phyloP scores from a whole-genome alignment of 2,329 filamentous ascomycete genomes.

The Myrmaecium sp. region DNA sequence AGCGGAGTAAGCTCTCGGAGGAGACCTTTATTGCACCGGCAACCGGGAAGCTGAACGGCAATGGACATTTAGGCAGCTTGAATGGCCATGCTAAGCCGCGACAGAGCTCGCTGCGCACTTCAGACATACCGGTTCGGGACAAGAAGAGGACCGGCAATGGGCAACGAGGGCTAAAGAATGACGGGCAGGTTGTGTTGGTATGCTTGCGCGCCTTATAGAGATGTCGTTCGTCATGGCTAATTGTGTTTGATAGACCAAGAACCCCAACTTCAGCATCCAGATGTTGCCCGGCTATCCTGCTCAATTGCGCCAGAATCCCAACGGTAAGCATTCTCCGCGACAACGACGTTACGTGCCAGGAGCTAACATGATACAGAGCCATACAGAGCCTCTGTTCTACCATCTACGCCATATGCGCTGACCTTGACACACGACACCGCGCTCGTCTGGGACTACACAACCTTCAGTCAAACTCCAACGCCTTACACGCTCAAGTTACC shows the following conservation, averaged over 20 bases:
- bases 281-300: constrained; percentile 72
- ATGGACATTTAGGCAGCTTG: constrained; percentile 11
- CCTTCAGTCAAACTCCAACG: constrained; percentile 35
- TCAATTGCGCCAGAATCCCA: constrained; percentile 48
- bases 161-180: constrained; percentile 46
- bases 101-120: constrained; percentile 13
- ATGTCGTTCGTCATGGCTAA: constrained; percentile 6
- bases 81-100: constrained; percentile 15
- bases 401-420: constrained; percentile 54
- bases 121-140: constrained; percentile 24
- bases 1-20: constrained; percentile 30
- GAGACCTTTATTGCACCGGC: constrained; percentile 19
- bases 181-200: constrained; percentile 51
- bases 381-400: constrained; percentile 30
- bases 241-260: constrained; percentile 47
- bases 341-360: constrained; percentile 4
- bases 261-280: constrained; percentile 68
- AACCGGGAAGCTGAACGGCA: constrained; percentile 15
- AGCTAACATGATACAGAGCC: constrained; percentile 9
- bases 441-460: constrained; percentile 76
- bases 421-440: constrained; percentile 68
- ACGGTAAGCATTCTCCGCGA: constrained; percentile 37
- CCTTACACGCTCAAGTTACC: constrained; percentile 68
- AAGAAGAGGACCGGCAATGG: constrained; percentile 14
- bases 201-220: constrained; percentile 11